Percentiles rank a stretch among this genome's conserved stretches.
Evolutionary conservation across 805 yeast species (phyloP).

Genomic region (Candida ulmi): DNA sequence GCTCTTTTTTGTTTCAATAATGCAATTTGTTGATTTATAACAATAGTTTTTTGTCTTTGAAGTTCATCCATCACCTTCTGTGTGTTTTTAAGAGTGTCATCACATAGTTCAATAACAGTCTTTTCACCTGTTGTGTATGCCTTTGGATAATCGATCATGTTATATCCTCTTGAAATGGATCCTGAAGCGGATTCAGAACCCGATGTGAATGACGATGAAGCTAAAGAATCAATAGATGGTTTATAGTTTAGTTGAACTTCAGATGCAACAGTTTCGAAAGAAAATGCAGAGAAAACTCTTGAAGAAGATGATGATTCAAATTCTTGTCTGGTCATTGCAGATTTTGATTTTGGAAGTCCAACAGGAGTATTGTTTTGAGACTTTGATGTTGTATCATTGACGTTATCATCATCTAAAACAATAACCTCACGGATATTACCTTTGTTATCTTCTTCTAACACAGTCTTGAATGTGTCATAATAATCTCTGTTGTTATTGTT

Average conservation of each 20-base stretch:
- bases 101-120: conserved; percentile 19
- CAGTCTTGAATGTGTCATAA: conserved; percentile 7
- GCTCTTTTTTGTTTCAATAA: conserved; percentile 10
- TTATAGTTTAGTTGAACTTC: conserved; percentile 15
- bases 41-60: conserved; percentile 19
- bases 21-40: conserved; percentile 10
- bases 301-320: conserved; percentile 1
- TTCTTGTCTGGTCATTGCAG: conserved; percentile 4
- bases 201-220: neutral
- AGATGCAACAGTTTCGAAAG: conserved; percentile 21
- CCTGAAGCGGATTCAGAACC: too few species aligned
- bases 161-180: too few species aligned
- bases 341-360: conserved; percentile 11
- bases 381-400: too few species aligned
- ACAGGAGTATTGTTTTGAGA: conserved; percentile 2
- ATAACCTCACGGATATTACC: conserved; percentile 19
- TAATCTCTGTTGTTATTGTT: too few species aligned
- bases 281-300: conserved; percentile 12
- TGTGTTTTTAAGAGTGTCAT: conserved; percentile 19
- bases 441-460: conserved; percentile 12
- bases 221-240: neutral
- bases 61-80: conserved; percentile 17
- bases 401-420: conserved; percentile 21
- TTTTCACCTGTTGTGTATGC: conserved; percentile 11
- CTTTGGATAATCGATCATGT: conserved; percentile 3